phyloP scores from a whole-genome alignment of 371 early-diverging fungal species.

The Batkoa obscura region DNA sequence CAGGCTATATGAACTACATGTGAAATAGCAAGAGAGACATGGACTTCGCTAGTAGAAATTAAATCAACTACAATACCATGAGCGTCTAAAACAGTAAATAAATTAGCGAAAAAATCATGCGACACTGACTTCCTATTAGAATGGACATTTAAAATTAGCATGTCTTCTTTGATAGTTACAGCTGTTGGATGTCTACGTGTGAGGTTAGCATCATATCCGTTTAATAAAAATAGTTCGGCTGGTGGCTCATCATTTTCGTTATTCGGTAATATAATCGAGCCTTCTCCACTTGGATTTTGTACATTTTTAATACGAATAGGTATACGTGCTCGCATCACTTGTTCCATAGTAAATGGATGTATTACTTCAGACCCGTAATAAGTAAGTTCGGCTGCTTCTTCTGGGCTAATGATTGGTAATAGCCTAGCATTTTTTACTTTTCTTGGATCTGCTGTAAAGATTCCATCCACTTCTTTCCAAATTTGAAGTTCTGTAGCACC shows the following conservation, averaged over 20 bases:
- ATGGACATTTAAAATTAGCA: slow-evolving; percentile 81
- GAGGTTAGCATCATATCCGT: slow-evolving; percentile 48
- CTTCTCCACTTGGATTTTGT: slow-evolving; percentile 72
- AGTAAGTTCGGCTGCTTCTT: slow-evolving; percentile 96
- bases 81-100: slow-evolving; percentile 73
- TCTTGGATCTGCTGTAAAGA: slow-evolving; percentile 97
- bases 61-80: slow-evolving; percentile 85
- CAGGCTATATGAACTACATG: slow-evolving; percentile 35
- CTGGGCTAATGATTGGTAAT: slow-evolving; percentile 80
- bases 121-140: slow-evolving; percentile 85
- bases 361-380: slow-evolving; percentile 96
- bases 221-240: slow-evolving; percentile 28
- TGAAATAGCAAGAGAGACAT: slow-evolving; percentile 84
- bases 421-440: slow-evolving; percentile 82
- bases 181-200: slow-evolving; percentile 76
- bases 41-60: slow-evolving; percentile 89
- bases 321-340: slow-evolving; percentile 82
- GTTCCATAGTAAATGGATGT: slow-evolving; percentile 98
- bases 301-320: slow-evolving; percentile 97
- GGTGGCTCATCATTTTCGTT: slow-evolving; percentile 1
- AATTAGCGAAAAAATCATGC: slow-evolving; percentile 88
- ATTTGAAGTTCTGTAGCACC: slow-evolving; percentile 81
- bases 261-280: slow-evolving; percentile 79
- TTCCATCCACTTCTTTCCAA: slow-evolving; percentile 98
- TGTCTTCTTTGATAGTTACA: slow-evolving; percentile 90